These are phyloP conservation scores for Schizosaccharomyces osmophilus DNA, from an alignment of 805 yeast species.

Conservation along the genomic window DNA sequence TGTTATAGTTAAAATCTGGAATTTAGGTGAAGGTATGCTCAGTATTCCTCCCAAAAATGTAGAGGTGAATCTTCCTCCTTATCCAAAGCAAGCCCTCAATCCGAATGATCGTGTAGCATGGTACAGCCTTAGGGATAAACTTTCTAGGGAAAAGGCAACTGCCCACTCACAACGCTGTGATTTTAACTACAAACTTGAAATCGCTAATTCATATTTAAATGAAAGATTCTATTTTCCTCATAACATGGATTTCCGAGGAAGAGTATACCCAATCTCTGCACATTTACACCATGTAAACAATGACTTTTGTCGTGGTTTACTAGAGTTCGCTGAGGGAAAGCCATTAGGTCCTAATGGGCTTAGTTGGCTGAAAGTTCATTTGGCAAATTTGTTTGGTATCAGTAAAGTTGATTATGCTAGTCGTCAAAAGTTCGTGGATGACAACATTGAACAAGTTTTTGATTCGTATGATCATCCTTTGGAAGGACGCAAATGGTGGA, in stretches of 20 bases:
- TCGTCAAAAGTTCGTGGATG: constrained; percentile 25
- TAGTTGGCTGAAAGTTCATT: constrained; percentile 36
- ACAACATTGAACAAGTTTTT: constrained; percentile 20
- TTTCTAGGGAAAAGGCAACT: constrained; percentile 36
- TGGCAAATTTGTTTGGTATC: constrained; percentile 34
- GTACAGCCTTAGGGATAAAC: constrained; percentile 25
- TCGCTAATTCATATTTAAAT: constrained; percentile 72
- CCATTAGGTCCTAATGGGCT: constrained; percentile 28
- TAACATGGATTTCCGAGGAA: constrained; percentile 37
- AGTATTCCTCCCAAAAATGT: constrained; percentile 38
- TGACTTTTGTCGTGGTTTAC: constrained; percentile 33
- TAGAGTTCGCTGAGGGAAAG: constrained; percentile 35
- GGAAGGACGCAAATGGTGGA: constrained; percentile 29
- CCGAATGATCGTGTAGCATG: neutral
- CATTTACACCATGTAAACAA: constrained; percentile 39
- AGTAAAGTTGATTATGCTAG: constrained; percentile 30
- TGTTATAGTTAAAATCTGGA: constrained; percentile 62
- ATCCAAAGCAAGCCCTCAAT: constrained; percentile 42
- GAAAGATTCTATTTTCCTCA: constrained; percentile 38
- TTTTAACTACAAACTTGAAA: constrained; percentile 74
- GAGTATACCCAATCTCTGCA: constrained; percentile 41
- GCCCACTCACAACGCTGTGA: constrained; percentile 79
- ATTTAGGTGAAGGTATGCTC: constrained; percentile 48
- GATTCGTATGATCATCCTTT: constrained; percentile 27
- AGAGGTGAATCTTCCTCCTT: constrained; percentile 25